phyloP scores from a whole-genome alignment of 805 yeast species.

The Ogataea angusta region DNA sequence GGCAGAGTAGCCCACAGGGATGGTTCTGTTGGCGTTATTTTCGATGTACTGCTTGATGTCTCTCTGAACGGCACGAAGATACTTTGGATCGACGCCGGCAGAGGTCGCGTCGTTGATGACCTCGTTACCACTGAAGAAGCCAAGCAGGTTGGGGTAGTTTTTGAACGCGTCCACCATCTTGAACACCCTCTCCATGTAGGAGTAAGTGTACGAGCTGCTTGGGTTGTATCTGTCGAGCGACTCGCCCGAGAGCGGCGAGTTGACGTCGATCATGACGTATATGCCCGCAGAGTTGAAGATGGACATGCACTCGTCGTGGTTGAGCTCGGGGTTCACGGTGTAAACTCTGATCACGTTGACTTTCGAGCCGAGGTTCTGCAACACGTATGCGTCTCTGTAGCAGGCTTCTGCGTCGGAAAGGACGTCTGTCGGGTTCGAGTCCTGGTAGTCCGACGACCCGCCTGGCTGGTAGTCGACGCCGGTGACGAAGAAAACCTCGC shows the following conservation, averaged over 20 bases:
- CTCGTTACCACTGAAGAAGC: slow-evolving; percentile 91
- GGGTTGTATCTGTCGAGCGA: slow-evolving; percentile 74
- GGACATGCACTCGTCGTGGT: slow-evolving; percentile 93
- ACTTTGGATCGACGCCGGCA: slow-evolving; percentile 64
- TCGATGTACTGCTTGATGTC: slow-evolving; percentile 83
- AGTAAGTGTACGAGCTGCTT: slow-evolving; percentile 61
- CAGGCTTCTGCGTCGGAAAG: slow-evolving; percentile 68
- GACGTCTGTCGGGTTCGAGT: slow-evolving; percentile 49
- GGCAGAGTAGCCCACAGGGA: slow-evolving; percentile 96
- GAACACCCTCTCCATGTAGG: slow-evolving; percentile 74
- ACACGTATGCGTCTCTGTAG: slow-evolving; percentile 72
- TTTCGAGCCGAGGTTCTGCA: slow-evolving; percentile 65
- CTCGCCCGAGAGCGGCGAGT: slow-evolving; percentile 65
- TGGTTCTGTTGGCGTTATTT: slow-evolving; percentile 63
- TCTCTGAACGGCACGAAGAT: slow-evolving; percentile 86
- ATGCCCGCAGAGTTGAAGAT: slow-evolving; percentile 86
- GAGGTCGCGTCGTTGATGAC: slow-evolving; percentile 75
- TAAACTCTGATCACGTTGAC: slow-evolving; percentile 83
- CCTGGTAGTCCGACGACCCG: slow-evolving; percentile 66
- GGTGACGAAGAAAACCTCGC: slow-evolving; percentile 69
- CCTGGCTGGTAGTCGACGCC: slow-evolving; percentile 96
- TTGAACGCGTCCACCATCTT: slow-evolving; percentile 83
- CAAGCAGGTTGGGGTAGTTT: slow-evolving; percentile 77
- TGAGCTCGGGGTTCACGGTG: slow-evolving; percentile 74
- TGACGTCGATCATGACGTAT: slow-evolving; percentile 81